phyloP scores from a whole-genome alignment of 352 stramenopile species.

The Thalassiosira exigua region DNA sequence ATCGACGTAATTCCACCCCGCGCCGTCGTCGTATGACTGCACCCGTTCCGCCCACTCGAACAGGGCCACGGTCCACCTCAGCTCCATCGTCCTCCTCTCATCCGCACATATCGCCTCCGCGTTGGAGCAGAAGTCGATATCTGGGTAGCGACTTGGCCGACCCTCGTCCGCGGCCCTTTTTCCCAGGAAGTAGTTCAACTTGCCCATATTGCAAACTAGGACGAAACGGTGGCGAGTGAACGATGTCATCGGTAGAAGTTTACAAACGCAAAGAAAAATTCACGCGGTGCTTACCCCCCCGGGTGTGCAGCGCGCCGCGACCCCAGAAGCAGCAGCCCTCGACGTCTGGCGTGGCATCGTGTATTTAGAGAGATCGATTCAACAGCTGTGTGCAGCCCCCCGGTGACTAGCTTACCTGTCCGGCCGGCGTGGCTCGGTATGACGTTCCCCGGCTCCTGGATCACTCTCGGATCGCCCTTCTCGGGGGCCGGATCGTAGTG shows the following conservation, averaged over 20 bases:
- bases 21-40: constrained; percentile 24
- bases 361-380: too few species aligned
- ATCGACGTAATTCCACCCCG: constrained; percentile 48
- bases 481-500: constrained; percentile 36
- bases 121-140: constrained; percentile 46
- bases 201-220: constrained; percentile 50
- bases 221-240: neutral
- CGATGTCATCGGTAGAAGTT: neutral
- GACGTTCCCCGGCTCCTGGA: neutral
- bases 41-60: constrained; percentile 49
- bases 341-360: too few species aligned
- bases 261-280: neutral
- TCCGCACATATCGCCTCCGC: constrained; percentile 35
- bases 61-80: constrained; percentile 24
- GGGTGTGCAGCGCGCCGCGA: constrained; percentile 52
- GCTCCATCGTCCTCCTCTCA: constrained; percentile 8
- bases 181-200: constrained; percentile 53
- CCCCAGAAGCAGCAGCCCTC: constrained; percentile 65
- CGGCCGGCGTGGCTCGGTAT: constrained; percentile 34
- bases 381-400: too few species aligned
- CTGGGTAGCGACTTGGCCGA: constrained; percentile 27
- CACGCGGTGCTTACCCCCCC: constrained; percentile 9
- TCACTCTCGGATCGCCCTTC: neutral
- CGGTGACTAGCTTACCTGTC: too few species aligned
- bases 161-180: constrained; percentile 7